Conservation (phyloP, 2,329 filamentous ascomycete species). For the Didymosphaeria variabile region DNA sequence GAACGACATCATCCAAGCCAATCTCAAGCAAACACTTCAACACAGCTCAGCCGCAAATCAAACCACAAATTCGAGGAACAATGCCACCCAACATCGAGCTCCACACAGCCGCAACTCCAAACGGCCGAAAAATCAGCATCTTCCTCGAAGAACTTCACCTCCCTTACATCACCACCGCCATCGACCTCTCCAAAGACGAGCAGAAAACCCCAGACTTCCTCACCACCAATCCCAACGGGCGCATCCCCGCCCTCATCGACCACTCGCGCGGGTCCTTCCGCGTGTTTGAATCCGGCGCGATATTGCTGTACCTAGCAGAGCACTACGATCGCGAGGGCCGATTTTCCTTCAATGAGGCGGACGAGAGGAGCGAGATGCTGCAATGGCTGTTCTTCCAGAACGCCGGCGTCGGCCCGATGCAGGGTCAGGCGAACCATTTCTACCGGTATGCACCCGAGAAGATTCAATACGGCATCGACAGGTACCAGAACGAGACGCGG, state of each 20-base stretch:
- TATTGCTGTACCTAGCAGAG: conserved; percentile 81
- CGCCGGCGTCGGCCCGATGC: conserved; percentile 80
- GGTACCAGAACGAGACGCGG: conserved; percentile 83
- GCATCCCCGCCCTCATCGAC: conserved; percentile 85
- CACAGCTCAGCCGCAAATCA: too few species aligned
- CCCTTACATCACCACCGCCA: conserved; percentile 40
- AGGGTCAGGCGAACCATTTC: conserved; percentile 81
- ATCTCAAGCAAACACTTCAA: too few species aligned
- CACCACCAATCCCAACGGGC: conserved; percentile 86
- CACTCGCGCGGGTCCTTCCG: conserved; percentile 71
- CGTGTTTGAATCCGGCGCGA: conserved; percentile 83
- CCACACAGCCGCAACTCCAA: conserved; percentile 84
- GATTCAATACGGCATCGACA: conserved; percentile 80
- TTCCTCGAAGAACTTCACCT: conserved; percentile 78
- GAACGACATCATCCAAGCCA: too few species aligned
- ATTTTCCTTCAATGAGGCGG: conserved; percentile 76
- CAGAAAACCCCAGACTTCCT: conserved; percentile 86
- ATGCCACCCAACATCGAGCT: conserved; percentile 63
- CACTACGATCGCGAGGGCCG: conserved; percentile 81
- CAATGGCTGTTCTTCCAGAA: conserved; percentile 80
- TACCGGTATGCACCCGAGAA: conserved; percentile 78
- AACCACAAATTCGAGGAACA: too few species aligned
- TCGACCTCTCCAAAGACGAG: conserved; percentile 72
- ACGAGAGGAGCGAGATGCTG: conserved; percentile 79
- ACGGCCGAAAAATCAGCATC: conserved; percentile 87